These are phyloP conservation scores for Dujonia santamariae DNA, from an alignment of 1,139 yeast species.

Conservation along the genomic window DNA sequence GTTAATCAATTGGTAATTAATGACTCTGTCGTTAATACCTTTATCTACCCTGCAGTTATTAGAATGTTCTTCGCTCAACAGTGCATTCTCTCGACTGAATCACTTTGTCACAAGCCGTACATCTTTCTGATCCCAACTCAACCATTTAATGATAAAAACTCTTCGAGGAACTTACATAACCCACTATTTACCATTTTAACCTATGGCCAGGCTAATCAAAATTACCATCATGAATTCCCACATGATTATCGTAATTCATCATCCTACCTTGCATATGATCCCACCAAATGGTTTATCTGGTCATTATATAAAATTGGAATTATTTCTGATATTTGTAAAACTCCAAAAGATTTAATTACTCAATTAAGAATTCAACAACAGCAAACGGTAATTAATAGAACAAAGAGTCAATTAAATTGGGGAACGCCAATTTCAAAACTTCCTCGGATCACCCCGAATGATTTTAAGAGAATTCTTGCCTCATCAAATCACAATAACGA, in stretches of 20 bases:
- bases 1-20: constrained; percentile 35
- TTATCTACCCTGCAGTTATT: constrained; percentile 60
- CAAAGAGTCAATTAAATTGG: constrained; percentile 67
- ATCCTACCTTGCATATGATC: constrained; percentile 56
- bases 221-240: constrained; percentile 74
- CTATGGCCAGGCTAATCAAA: constrained; percentile 63
- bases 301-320: constrained; percentile 38
- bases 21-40: constrained; percentile 52
- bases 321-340: constrained; percentile 34
- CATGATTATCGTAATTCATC: constrained; percentile 57
- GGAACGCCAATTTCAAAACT: constrained; percentile 71
- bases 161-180: constrained; percentile 45
- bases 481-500: constrained; percentile 33
- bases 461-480: constrained; percentile 42
- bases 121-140: constrained; percentile 47
- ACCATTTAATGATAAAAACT: constrained; percentile 62
- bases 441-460: constrained; percentile 50
- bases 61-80: constrained; percentile 60
- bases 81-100: constrained; percentile 52
- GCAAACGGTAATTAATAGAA: constrained; percentile 57
- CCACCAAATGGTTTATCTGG: constrained; percentile 61
- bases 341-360: constrained; percentile 47
- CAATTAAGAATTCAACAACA: constrained; percentile 63
- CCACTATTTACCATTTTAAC: constrained; percentile 56
- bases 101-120: constrained; percentile 53